Evolutionary conservation across 768 basidiomycete species (phyloP).

Genomic region (Tulasnella sp.): DNA sequence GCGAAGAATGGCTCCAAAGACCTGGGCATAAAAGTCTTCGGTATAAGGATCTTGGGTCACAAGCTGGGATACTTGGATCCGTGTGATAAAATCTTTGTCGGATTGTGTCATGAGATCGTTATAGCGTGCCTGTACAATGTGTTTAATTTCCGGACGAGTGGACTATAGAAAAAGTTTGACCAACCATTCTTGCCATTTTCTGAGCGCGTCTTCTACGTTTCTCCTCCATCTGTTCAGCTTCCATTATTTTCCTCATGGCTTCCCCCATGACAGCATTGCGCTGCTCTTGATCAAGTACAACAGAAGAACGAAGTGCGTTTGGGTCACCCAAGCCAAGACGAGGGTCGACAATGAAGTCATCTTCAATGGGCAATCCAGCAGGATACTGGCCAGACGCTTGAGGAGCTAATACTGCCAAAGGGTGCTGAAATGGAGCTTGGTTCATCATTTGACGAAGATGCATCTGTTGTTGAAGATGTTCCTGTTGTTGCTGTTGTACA

Average conservation of each 20-base stretch:
- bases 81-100: slow-evolving; percentile 98
- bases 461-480: slow-evolving; percentile 30
- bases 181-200: slow-evolving; percentile 82
- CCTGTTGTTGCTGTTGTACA: slow-evolving; percentile 36
- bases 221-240: slow-evolving; percentile 71
- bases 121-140: slow-evolving; percentile 53
- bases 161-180: slow-evolving; percentile 17
- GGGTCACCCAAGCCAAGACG: no score
- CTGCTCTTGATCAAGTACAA: slow-evolving; percentile 17
- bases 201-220: slow-evolving; percentile 65
- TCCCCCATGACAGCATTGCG: slow-evolving; percentile 54
- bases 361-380: no score
- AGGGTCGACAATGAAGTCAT: no score
- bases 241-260: slow-evolving; percentile 80
- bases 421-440: slow-evolving; percentile 27
- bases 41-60: slow-evolving; percentile 95
- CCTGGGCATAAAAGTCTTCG: slow-evolving; percentile 98
- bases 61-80: slow-evolving; percentile 96
- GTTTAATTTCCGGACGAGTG: neutral
- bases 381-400: no score
- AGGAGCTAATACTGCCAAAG: neutral
- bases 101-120: slow-evolving; percentile 95
- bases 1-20: slow-evolving; percentile 74
- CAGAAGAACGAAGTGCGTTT: no score
- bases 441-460: slow-evolving; percentile 25